Evolutionary conservation across 2,329 filamentous ascomycete species (phyloP).

Genomic region (Fusarium sp.): DNA sequence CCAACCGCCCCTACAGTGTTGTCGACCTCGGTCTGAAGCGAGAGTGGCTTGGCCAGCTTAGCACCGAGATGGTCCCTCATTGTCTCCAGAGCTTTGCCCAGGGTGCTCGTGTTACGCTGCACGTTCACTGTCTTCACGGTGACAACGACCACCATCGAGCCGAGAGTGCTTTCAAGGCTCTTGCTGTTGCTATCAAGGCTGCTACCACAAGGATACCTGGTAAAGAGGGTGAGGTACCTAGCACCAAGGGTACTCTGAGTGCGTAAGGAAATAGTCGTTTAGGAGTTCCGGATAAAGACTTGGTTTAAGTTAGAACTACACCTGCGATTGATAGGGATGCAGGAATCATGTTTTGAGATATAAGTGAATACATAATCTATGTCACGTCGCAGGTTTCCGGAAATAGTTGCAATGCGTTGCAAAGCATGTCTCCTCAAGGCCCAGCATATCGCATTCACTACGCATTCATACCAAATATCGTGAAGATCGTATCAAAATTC

Average conservation of each 20-base stretch:
- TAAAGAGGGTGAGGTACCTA: slow-evolving; percentile 91
- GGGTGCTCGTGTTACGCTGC: slow-evolving; percentile 88
- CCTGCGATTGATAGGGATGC: neutral
- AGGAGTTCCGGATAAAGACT: slow-evolving; percentile 40
- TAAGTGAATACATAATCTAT: neutral
- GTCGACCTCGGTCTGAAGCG: slow-evolving; percentile 85
- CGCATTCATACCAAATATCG: neutral
- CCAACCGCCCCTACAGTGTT: slow-evolving; percentile 88
- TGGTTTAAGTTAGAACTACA: slow-evolving; percentile 23
- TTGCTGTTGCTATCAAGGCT: slow-evolving; percentile 84
- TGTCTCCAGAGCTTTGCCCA: slow-evolving; percentile 94
- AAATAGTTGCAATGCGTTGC: neutral
- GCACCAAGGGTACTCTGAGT: slow-evolving; percentile 91
- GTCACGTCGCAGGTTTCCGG: neutral
- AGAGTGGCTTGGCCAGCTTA: slow-evolving; percentile 93
- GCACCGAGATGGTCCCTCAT: slow-evolving; percentile 97
- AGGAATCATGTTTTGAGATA: neutral
- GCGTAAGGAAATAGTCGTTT: slow-evolving; percentile 52
- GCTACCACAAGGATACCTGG: slow-evolving; percentile 81
- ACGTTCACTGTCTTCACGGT: slow-evolving; percentile 91
- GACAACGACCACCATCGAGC: slow-evolving; percentile 96
- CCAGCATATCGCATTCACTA: neutral
- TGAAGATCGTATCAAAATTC: neutral
- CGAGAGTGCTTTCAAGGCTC: slow-evolving; percentile 96
- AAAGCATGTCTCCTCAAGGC: too few relatives aligned